Evolutionary conservation across 108 stramenopile genomes (phyloP).

Genomic region (Cyclostephanos invisitatus): DNA sequence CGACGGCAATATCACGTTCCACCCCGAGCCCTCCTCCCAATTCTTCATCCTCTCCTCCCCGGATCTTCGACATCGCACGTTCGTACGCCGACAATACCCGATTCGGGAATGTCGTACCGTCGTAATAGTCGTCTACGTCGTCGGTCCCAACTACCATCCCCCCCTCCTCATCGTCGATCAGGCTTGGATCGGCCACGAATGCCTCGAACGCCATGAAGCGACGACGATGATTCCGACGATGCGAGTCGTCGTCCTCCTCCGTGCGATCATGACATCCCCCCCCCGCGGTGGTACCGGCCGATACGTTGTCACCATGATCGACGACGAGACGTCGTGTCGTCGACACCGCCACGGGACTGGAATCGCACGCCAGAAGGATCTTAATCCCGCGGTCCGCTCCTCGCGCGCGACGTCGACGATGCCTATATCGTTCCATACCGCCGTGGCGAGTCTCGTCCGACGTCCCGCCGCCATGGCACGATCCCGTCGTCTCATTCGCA

Average conservation of each 20-base stretch:
- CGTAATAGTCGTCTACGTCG: background rate
- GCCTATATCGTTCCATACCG: background rate
- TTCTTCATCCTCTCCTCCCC: background rate
- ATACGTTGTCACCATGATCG: background rate
- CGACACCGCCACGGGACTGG: conserved; percentile 29
- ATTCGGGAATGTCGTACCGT: background rate
- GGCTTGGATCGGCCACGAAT: conserved; percentile 29
- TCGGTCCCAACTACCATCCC: background rate
- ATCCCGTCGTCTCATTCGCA: background rate
- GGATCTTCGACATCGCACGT: background rate
- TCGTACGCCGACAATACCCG: conserved; percentile 13
- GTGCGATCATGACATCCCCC: background rate
- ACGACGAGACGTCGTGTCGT: conserved; percentile 6
- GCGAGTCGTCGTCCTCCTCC: background rate
- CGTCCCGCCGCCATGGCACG: no score
- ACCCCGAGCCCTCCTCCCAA: background rate
- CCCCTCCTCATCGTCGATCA: background rate
- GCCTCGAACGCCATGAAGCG: conserved; percentile 22
- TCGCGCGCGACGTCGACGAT: background rate
- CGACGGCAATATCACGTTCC: background rate
- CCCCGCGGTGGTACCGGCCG: background rate
- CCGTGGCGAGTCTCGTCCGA: no score
- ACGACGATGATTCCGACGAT: no score
- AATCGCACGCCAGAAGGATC: conserved; percentile 30
- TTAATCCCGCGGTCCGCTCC: no score